Evolutionary conservation across 306 rosid genomes (phyloP), one percentile per base, ranked within the genome.

Genomic region (Herpetospermum pedunculosum): DNA sequence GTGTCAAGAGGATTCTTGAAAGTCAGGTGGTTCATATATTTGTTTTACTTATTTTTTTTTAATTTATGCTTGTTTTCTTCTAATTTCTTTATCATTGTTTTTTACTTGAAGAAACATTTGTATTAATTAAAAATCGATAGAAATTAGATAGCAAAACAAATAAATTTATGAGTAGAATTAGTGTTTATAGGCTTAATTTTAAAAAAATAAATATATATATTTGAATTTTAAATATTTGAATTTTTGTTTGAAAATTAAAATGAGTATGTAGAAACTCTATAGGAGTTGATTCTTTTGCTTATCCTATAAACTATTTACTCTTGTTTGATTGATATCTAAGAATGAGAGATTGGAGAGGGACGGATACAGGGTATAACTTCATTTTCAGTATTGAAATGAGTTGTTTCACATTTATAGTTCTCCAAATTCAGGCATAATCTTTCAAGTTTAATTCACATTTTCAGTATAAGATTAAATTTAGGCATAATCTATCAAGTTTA

Each of bases 1-100:
- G 87, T 75, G 98, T 92, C 78, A 87, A 88, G 77, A 88, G 83
- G 65, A 81, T 88, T 75, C 78, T 92, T 3, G 96, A 90, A 81
- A 49, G 46, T 47, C 75, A 72, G 75, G 75, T 72, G 43, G 26
- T 16, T 70, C 15, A 43, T 53, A 23, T 4, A n/a, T n/a, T n/a
- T n/a, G n/a, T n/a, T n/a, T n/a, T n/a, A n/a, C n/a, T n/a, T n/a
- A n/a, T n/a, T n/a, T n/a, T n/a, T n/a, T n/a, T n/a, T n/a, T n/a
- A n/a, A n/a, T n/a, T n/a, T n/a, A n/a, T n/a, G n/a, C n/a, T n/a
- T n/a, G n/a, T n/a, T n/a, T n/a, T n/a, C n/a, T n/a, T n/a, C n/a
- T n/a, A n/a, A n/a, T n/a, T n/a, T n/a, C n/a, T n/a, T n/a, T n/a
- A n/a, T n/a, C n/a, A n/a, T n/a, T n/a, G n/a, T n/a, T n/a, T n/a